Base-by-base conservation (phyloP, 2,329 filamentous ascomycete species). In the Trichoderma breve region DNA sequence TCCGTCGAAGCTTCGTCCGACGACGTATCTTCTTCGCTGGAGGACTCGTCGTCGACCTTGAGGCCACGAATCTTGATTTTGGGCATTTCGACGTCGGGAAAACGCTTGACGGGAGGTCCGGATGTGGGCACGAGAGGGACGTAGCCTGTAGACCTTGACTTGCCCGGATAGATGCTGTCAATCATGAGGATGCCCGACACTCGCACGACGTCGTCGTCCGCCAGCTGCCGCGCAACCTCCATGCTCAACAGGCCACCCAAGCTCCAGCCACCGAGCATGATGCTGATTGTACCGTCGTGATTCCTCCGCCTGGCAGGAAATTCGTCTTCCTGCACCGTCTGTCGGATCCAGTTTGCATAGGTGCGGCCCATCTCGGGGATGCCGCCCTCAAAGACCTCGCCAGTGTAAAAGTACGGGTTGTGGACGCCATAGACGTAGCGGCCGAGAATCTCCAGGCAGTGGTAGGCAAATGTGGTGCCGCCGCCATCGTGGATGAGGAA, bases 401-500 rank as follows among this genome's bases (percentile, higher is more conserved):
- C 84, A 1, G 82, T 82, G 73, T 82, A 78, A 75, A 88, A 89
- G 72, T 82, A 80, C 5, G 87, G 86, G 76, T 90, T 90, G 72
- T 83, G 79, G 70, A 90, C 87, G 66, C 84, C 88, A 73, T 86
- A 88, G 47, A 88, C 78, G 21, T 81, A 79, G 6, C 88, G 86
- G 39, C 80, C 78, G 26, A 90, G 80, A 1, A 81, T 76, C 21
- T 84, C 82, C 4, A 90, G 81, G 73, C 85, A 86, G 78, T 88
- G 84, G 77, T 90, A 90, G 74, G 83, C 84, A 76, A 88, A 89
- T 3, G 84, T 85, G 2, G 88, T 90, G 76, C 88, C 88, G 74
- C 88, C 87, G 74, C 88, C 88, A 73, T 90, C 88, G 79, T 90
- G 88, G 51, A 90, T 81, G 57, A 90, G 83, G 71, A 90, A 80